A percentile compares a stretch with the other conserved stretches of the same genome.
Evolutionary conservation across 768 basidiomycete genomes (phyloP).

Genomic region (Pleurotus platypus): DNA sequence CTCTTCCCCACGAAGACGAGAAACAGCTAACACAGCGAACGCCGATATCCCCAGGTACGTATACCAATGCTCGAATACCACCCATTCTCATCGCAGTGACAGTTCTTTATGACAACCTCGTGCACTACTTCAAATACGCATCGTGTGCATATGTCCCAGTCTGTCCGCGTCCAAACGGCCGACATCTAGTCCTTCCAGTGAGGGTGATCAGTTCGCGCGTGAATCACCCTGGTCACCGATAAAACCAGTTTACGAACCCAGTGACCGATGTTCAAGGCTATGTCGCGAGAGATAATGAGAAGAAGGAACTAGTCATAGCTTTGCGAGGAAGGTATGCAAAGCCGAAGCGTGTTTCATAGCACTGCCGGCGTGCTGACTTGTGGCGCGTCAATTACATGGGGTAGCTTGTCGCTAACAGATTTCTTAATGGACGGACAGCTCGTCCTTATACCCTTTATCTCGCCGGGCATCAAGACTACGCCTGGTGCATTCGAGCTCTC

Average conservation of each 20-base stretch:
- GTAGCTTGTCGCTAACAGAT: constrained; percentile 16
- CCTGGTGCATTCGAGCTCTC: constrained; percentile 14
- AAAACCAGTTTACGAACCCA: constrained; percentile 30
- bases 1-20: no score
- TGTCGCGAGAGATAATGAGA: constrained; percentile 38
- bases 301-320: constrained; percentile 36
- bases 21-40: no score
- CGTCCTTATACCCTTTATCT: constrained; percentile 16
- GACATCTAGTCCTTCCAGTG: constrained; percentile 15
- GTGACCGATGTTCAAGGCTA: constrained; percentile 40
- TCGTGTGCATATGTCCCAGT: constrained; percentile 24
- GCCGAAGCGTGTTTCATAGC: constrained; percentile 12
- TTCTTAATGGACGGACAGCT: constrained; percentile 18
- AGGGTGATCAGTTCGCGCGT: neutral
- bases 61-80: no score
- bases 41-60: no score
- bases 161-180: constrained; percentile 22
- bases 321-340: constrained; percentile 34
- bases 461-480: constrained; percentile 18
- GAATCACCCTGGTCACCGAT: neutral
- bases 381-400: neutral
- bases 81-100: no score
- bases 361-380: no score
- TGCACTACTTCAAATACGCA: constrained; percentile 32
- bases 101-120: constrained; percentile 26